Evolutionary conservation across 1,139 yeast genomes (phyloP), one percentile per base, ranked within the genome.

Genomic region (Martiniozyma asiatica): DNA sequence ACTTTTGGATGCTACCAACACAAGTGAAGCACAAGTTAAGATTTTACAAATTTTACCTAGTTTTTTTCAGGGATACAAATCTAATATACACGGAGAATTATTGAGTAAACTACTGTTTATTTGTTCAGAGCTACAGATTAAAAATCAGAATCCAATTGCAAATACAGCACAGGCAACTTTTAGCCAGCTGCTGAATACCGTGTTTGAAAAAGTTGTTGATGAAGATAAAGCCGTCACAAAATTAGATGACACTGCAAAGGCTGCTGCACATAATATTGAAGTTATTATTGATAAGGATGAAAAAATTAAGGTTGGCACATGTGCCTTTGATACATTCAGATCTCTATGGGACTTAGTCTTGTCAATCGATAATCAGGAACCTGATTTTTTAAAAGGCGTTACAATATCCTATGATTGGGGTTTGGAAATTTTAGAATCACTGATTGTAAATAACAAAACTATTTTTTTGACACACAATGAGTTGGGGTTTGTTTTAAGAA

Each of bases 121-220:
- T 6, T 82, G 94, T 46, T 66, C 92, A 0, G 65, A 72, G 24
- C 61, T 89, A 31, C 85, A 82, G 31, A 60, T 73, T 7, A 67
- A 73, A 13, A 79, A 73, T 38, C 79, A 78, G 42, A 66, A 76
- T 4, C 72, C 80, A 0, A 94, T 89, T 4, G 65, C 73, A n/a
- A 87, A 85, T 43, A 81, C 97, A 0, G 96, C 96, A 0, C 73
- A 84, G 28, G 98, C 97, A 2, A 84, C 97, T 2, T 65, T 85
- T 28, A 93, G 85, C 42, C 97, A 89, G 50, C 56, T 89, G 27
- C 68, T 85, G 30, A 71, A 78, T 24, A 70, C 78, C 22, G 66
- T 84, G 0, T 87, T 76, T 50, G 96, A 85, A 36, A 68, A 74
- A 34, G 66, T 72, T 4, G 52, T 49, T 11, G 58, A 54, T 3